Base-by-base conservation (phyloP, 2,329 filamentous ascomycete species). In the Sclerotiophoma versabilis region DNA sequence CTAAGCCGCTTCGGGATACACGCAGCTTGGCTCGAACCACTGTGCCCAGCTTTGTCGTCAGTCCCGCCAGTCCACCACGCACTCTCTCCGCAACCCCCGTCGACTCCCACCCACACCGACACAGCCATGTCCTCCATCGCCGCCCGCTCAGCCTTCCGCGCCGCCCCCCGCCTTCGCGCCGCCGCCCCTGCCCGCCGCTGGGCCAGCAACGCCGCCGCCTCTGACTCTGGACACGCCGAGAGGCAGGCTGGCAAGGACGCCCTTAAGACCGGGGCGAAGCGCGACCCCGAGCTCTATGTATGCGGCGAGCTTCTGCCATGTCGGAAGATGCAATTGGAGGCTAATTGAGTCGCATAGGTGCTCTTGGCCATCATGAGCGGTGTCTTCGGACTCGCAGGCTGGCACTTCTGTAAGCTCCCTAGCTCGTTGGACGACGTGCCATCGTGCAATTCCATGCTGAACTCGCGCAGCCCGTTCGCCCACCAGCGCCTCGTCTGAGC, bases 321-420 rank as follows among this genome's bases (percentile, higher is more conserved):
- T 63, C 8, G 20, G 8, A 14, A 22, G 4, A 26, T 11, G 36
- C 36, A 10, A 14, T 43, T 30, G 51, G 48, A 45, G 42, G 68
- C 69, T 73, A 63, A 73, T 64, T 53, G 38, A 49, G 38, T 26
- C 37, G 15, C 29, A 54, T 71, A 98, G 95, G 87, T 98, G 73
- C 89, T 99, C 64, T 85, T 93, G 62, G 91, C 87, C 73, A 88
- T 98, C 76, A 96, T 98, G 92, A 87, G 89, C 70, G 88, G 88
- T 76, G 90, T 91, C 70, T 90, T 97, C 73, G 87, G 88, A 72
- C 87, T 95, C 69, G 93, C 91, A 65, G 93, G 93, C 75, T 96
- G 88, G 87, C 92, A 93, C 81, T 91, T 95, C 71, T 89, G 89
- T 91, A 84, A 74, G 79, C 53, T 54, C 38, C 47, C 53, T 23